phyloP scores from a whole-genome alignment of 2,329 filamentous ascomycete species.

The Rutstroemia sydowiana region DNA sequence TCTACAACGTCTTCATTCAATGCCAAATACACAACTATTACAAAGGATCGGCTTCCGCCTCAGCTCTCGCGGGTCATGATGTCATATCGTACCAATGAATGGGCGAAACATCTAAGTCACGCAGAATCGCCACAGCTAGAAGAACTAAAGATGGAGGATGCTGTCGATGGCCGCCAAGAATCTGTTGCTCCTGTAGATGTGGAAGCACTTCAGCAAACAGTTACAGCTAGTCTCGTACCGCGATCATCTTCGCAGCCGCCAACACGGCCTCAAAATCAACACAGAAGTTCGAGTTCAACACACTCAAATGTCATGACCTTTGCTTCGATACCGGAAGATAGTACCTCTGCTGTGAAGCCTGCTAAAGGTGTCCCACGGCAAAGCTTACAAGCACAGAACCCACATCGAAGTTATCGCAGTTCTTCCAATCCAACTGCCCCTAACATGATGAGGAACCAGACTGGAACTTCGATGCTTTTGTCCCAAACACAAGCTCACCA shows the following conservation, averaged over 20 bases:
- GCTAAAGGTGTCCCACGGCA: not conserved
- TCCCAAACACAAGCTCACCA: too few relatives aligned
- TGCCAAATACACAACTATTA: constrained; percentile 43
- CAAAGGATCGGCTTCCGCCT: constrained; percentile 57
- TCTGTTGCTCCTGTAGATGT: constrained; percentile 54
- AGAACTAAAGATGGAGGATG: constrained; percentile 43
- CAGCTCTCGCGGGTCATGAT: constrained; percentile 69
- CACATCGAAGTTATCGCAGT: not conserved
- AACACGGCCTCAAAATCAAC: constrained; percentile 6
- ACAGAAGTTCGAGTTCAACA: constrained; percentile 16
- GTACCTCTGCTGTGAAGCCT: not conserved
- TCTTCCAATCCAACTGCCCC: constrained; percentile 13
- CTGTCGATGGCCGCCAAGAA: constrained; percentile 38
- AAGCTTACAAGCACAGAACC: constrained; percentile 1
- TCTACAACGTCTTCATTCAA: constrained; percentile 36
- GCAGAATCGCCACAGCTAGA: constrained; percentile 68
- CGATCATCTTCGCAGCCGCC: constrained; percentile 18
- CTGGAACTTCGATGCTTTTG: too few relatives aligned
- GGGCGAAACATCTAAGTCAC: constrained; percentile 79
- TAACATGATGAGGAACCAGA: constrained; percentile 1
- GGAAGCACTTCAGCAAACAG: constrained; percentile 57
- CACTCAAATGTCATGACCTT: constrained; percentile 12
- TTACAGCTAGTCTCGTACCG: constrained; percentile 25
- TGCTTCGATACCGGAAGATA: not conserved
- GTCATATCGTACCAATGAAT: constrained; percentile 88